These are phyloP conservation scores for Scheffersomyces stipitis DNA, from an alignment of 805 yeast species.

Conservation along the genomic window DNA sequence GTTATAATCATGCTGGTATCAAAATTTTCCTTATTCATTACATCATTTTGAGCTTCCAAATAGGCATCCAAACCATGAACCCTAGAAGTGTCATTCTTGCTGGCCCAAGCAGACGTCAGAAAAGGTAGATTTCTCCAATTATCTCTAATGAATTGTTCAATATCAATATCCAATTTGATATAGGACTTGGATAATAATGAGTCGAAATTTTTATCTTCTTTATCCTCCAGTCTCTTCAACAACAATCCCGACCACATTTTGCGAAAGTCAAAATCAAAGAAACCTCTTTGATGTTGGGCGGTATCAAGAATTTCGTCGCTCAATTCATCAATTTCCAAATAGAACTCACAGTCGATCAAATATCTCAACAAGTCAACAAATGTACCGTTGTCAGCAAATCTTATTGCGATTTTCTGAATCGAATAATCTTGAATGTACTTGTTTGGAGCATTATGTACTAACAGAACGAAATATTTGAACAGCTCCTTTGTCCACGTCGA, in stretches of 20 bases:
- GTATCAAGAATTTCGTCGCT: slow-evolving; percentile 14
- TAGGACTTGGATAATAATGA: slow-evolving; percentile 13
- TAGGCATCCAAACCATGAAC: too few species aligned
- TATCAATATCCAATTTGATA: slow-evolving; percentile 12
- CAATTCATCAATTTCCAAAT: slow-evolving; percentile 23
- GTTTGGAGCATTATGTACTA: slow-evolving; percentile 38
- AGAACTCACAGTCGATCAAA: slow-evolving; percentile 24
- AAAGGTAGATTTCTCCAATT: slow-evolving; percentile 23
- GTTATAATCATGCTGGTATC: too few species aligned
- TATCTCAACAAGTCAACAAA: slow-evolving; percentile 21
- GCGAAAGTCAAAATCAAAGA: slow-evolving; percentile 12
- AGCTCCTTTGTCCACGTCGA: slow-evolving; percentile 29
- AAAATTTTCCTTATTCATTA: too few species aligned
- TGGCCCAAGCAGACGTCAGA: slow-evolving; percentile 15
- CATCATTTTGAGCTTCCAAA: too few species aligned
- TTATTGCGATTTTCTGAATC: slow-evolving; percentile 16
- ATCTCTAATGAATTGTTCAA: slow-evolving; percentile 13
- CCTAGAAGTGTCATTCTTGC: slow-evolving; percentile 9
- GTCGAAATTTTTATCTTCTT: slow-evolving; percentile 18
- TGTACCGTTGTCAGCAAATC: slow-evolving; percentile 14
- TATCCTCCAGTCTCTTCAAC: slow-evolving; percentile 8
- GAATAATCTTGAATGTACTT: slow-evolving; percentile 25
- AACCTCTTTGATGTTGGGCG: slow-evolving; percentile 10
- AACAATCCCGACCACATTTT: slow-evolving; percentile 21
- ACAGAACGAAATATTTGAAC: slow-evolving; percentile 30